Evolutionary conservation across 2,329 filamentous ascomycete genomes (phyloP), one percentile per base, ranked within the genome.

Genomic region (Exophiala lecanii-corni): DNA sequence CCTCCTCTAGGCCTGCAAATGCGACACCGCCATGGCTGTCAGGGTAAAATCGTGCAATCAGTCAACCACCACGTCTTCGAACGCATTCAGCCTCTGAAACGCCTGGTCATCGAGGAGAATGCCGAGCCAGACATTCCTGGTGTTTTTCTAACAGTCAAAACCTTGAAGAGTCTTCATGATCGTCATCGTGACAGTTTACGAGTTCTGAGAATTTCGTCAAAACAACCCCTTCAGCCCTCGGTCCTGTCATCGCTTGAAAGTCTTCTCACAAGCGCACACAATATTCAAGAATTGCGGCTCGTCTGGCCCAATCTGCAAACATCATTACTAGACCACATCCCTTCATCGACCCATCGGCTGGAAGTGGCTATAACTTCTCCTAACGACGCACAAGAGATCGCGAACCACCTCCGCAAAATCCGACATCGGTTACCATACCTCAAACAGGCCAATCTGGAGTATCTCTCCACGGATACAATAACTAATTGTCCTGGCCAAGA

Each of bases 281-380:
- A 43, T n/a, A 32, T 50, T 10, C 39, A 35, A 16, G 36, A 41
- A 19, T 21, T 50, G 9, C 12, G 19, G 9, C 13, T 50, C 16
- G 38, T 32, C n/a, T 50, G 47, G 47, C 47, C 47, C 3, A 21
- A 35, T 7, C 38, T 47, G 31, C 21, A 50, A 31, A 34, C 32
- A 17, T 12, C 31, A 5, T 34, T 50, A 13, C 23, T 47, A 6
- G 47, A 50, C 25, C 43, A 13, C 31, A 15, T 46, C 15, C 43
- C 47, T 7, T 28, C 26, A 25, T 40, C 47, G 10, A 17, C 46
- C 9, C 19, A 19, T 13, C 33, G 28, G 20, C 39, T 47, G 10
- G 39, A 43, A 28, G 9, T 46, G n/a, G 26, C 26, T 1, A 28
- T 41, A 13, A 9, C n/a, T 1, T 50, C 47, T 5, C n/a, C n/a